Base-by-base conservation (phyloP, 371 early-diverging fungal species). In the Apophysomyces ossiformis region DNA sequence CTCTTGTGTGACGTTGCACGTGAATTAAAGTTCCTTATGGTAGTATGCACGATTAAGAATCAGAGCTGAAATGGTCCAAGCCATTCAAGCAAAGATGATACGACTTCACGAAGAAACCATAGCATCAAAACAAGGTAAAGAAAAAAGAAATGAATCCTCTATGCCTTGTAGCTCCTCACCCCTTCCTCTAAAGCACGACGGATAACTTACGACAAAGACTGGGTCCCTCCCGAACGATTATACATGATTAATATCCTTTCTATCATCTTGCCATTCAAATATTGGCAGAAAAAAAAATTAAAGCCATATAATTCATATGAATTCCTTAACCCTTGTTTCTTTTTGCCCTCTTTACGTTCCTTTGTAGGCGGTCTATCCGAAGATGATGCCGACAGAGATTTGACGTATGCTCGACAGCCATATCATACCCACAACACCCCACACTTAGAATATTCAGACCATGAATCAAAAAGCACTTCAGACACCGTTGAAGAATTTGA, bases 191-290 rank as follows among this genome's bases (percentile, higher is more conserved):
- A 64, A 60, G 47, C 59, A 41, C 54, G 61, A 37, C 41, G 64
- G 32, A 60, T 60, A 21, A 50, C 50, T 35, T 47, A 60, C 26
- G 70, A 69, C 44, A 57, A 61, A 38, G 70, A 69, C n/a, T 73
- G 73, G 73, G 63, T 70, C 43, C 73, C 73, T 61, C 73, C 73
- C 16, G 73, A 69, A 57, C 61, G 73, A 45, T 56, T 73, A 1
- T 46, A 66, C 64, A 46, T 67, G 62, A 73, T 73, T 70, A 70
- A 73, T 73, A 73, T 73, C 73, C 73, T 73, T 73, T 73, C 66
- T 69, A 32, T 41, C 56, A 16, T 32, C 18, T 11, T 21, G 54
- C 54, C 16, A 50, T 50, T 9, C 21, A 26, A 26, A 26, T 26
- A 26, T 2, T 26, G n/a, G 21, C 54, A 21, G 21, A 21, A 50